These are phyloP conservation scores for Xylaria hypoxylon DNA, from an alignment of 2,329 filamentous ascomycete genomes.

Conservation along the genomic window DNA sequence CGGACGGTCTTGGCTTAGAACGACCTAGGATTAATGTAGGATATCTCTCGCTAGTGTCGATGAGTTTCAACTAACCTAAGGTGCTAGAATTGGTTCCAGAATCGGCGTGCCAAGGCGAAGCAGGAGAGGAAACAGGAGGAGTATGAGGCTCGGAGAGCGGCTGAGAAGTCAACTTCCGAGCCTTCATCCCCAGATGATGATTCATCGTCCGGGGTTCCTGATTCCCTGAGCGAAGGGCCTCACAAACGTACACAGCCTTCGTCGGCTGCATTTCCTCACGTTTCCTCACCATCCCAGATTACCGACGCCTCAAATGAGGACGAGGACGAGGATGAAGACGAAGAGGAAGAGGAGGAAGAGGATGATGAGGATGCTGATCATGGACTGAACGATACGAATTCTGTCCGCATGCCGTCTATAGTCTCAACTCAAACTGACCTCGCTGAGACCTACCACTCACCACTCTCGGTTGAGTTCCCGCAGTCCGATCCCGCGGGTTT, in stretches of 20 bases:
- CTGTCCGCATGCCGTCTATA: slow-evolving; percentile 34
- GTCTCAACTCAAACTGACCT: slow-evolving; percentile 33
- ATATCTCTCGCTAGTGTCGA: slow-evolving; percentile 39
- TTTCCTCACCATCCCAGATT: slow-evolving; percentile 43
- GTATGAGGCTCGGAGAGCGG: slow-evolving; percentile 59
- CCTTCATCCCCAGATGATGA: slow-evolving; percentile 49
- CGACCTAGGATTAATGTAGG: slow-evolving; percentile 72
- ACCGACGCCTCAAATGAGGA: slow-evolving; percentile 39
- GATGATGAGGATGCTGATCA: slow-evolving; percentile 27
- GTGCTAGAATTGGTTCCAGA: slow-evolving; percentile 75
- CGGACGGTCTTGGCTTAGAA: slow-evolving; percentile 72
- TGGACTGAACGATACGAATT: slow-evolving; percentile 31
- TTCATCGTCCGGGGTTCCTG: slow-evolving; percentile 37
- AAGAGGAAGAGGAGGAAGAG: slow-evolving; percentile 27
- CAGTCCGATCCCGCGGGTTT: slow-evolving; percentile 38
- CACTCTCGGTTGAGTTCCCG: slow-evolving; percentile 42
- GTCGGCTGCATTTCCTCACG: slow-evolving; percentile 52
- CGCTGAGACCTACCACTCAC: slow-evolving; percentile 44
- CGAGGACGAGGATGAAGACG: slow-evolving; percentile 39
- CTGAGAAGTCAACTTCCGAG: slow-evolving; percentile 54
- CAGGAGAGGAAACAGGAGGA: slow-evolving; percentile 69
- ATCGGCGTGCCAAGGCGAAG: slow-evolving; percentile 73
- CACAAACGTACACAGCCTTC: slow-evolving; percentile 53
- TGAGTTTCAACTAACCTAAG: slow-evolving; percentile 38
- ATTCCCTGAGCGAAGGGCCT: slow-evolving; percentile 47